phyloP scores from a whole-genome alignment of 306 rosid genomes.

The Vigna hirtella region DNA sequence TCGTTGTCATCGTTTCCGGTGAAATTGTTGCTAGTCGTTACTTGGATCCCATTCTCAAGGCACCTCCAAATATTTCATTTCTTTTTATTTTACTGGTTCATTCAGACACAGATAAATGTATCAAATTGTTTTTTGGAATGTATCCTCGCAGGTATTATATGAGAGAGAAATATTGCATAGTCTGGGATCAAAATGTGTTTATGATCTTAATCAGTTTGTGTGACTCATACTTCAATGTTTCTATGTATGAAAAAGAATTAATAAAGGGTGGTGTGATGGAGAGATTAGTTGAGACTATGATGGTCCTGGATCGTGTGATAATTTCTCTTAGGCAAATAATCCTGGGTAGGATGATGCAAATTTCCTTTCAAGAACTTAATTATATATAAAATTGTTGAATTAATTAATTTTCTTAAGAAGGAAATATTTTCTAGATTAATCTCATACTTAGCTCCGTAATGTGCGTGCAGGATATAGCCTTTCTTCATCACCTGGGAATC shows the following conservation, averaged over 20 bases:
- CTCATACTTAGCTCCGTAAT: slow-evolving; percentile 3
- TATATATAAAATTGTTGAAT: neutral
- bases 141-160: neutral
- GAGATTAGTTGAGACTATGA: neutral
- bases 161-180: neutral
- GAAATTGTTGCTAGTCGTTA: slow-evolving; percentile 61
- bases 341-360: neutral
- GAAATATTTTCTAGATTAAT: neutral
- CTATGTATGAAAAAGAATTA: neutral
- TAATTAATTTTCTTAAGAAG: neutral
- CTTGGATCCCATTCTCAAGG: slow-evolving; percentile 77
- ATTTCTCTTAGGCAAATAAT: neutral
- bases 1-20: slow-evolving; percentile 73
- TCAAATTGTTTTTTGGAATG: neutral
- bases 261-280: neutral
- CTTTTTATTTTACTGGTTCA: neutral
- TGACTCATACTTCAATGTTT: neutral
- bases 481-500: slow-evolving; percentile 84
- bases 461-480: slow-evolving; percentile 77
- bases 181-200: neutral
- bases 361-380: neutral
- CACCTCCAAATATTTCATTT: slow-evolving; percentile 30
- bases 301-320: neutral
- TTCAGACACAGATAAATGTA: slow-evolving; percentile 17
- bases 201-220: neutral